phyloP scores from a whole-genome alignment of 768 basidiomycete genomes.

The Russula foetens region DNA sequence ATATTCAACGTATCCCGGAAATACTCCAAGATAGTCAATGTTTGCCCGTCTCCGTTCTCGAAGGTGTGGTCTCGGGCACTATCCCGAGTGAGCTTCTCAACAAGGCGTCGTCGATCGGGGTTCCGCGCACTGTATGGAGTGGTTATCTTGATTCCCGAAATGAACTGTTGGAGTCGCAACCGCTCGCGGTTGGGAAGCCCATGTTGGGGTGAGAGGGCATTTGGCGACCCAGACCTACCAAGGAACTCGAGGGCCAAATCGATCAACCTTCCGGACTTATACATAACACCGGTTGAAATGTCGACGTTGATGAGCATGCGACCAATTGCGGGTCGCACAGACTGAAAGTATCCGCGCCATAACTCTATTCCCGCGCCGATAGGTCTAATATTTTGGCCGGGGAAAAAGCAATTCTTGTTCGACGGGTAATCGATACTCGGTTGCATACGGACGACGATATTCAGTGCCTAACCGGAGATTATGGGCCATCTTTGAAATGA shows the following conservation, averaged over 20 bases:
- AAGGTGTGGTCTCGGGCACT: constrained; percentile 51
- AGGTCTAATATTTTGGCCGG: constrained; percentile 40
- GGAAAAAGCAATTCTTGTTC: constrained; percentile 69
- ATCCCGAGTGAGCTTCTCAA: constrained; percentile 49
- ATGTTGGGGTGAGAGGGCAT: constrained; percentile 32
- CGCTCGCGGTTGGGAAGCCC: constrained; percentile 45
- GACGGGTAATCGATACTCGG: constrained; percentile 56
- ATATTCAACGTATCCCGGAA: constrained; percentile 44
- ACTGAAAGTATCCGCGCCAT: constrained; percentile 80
- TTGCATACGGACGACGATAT: constrained; percentile 68
- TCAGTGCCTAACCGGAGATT: constrained; percentile 43
- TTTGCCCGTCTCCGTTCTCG: constrained; percentile 44
- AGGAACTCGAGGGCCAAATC: constrained; percentile 51
- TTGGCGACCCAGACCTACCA: constrained; percentile 24
- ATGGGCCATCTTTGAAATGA: not conserved
- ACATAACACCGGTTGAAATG: constrained; percentile 70
- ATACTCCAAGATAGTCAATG: constrained; percentile 51
- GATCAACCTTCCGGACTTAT: constrained; percentile 52
- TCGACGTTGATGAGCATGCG: constrained; percentile 66
- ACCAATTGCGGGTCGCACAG: constrained; percentile 59
- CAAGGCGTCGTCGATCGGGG: constrained; percentile 37
- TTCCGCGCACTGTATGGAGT: constrained; percentile 27
- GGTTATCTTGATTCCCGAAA: constrained; percentile 43
- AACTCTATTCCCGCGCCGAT: constrained; percentile 59
- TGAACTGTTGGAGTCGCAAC: constrained; percentile 44